phyloP scores from a whole-genome alignment of 805 yeast species.

The Myxozyma nipponensis region DNA sequence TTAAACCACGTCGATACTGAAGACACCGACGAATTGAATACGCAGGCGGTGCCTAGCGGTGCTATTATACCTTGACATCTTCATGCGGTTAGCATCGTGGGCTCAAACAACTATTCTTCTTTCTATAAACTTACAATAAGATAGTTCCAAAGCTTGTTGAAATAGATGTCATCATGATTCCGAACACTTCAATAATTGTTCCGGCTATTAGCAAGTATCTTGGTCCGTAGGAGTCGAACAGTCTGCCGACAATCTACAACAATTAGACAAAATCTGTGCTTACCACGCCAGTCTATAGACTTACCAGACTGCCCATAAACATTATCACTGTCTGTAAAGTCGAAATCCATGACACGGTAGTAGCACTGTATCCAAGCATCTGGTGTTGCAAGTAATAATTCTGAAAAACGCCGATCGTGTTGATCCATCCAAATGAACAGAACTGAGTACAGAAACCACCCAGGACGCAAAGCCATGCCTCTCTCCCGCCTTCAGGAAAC shows the following conservation, averaged over 20 bases:
- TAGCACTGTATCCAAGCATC: conserved; percentile 28
- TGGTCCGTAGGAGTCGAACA: conserved; percentile 27
- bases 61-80: conserved; percentile 39
- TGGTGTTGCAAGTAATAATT: conserved; percentile 32
- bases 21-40: conserved; percentile 20
- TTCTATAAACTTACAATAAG: conserved; percentile 54
- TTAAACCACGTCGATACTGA: conserved; percentile 40
- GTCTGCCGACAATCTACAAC: conserved; percentile 19
- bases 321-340: conserved; percentile 35
- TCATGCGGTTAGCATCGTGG: too few relatives aligned
- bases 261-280: too few relatives aligned
- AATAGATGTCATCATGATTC: conserved; percentile 37
- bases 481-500: conserved; percentile 51
- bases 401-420: conserved; percentile 33
- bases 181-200: conserved; percentile 29
- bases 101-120: too few relatives aligned
- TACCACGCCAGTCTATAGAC: conserved; percentile 27
- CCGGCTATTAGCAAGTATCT: conserved; percentile 26
- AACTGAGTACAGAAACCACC: conserved; percentile 58
- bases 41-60: conserved; percentile 19
- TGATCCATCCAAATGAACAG: conserved; percentile 54
- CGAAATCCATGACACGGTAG: conserved; percentile 37
- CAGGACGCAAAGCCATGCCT: conserved; percentile 53
- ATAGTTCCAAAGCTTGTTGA: conserved; percentile 48
- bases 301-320: conserved; percentile 30